A percentile compares a stretch with the other conserved stretches of the same genome.
Conservation (phyloP, 2,329 filamentous ascomycete species). For the Colletotrichum caudatum region DNA sequence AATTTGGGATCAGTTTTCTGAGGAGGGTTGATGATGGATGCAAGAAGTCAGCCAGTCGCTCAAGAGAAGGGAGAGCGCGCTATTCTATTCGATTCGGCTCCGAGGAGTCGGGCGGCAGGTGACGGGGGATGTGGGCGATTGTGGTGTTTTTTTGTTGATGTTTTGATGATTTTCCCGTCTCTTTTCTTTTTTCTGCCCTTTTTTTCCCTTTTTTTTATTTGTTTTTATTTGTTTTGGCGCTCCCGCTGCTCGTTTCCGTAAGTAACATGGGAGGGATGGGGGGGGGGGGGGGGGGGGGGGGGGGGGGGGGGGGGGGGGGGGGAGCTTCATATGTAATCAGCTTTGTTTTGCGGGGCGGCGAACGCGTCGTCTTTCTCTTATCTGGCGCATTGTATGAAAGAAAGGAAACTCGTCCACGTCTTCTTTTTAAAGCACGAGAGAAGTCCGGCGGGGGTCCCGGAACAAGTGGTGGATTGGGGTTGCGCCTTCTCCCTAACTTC, state of each 20-base stretch:
- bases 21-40: neutral
- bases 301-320: neutral
- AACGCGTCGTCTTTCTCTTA: slow-evolving; percentile 1
- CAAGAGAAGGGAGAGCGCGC: neutral
- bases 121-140: slow-evolving; percentile 9
- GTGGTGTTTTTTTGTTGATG: slow-evolving; percentile 14
- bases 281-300: slow-evolving; percentile 6
- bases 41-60: neutral
- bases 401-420: neutral
- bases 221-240: slow-evolving; percentile 5
- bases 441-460: neutral
- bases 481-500: slow-evolving; percentile 7
- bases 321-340: slow-evolving; percentile 6
- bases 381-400: neutral
- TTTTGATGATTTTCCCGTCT: slow-evolving; percentile 26
- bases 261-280: neutral
- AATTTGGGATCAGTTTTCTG: slow-evolving; percentile 1
- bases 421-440: neutral
- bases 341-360: slow-evolving; percentile 28
- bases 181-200: neutral
- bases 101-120: slow-evolving; percentile 1
- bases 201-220: slow-evolving; percentile 23
- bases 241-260: slow-evolving; percentile 17
- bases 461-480: slow-evolving; percentile 10
- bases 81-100: neutral